These are phyloP conservation scores for Primulina huaijiensis DNA, from an alignment of 257 asterid species.

Conservation along the genomic window DNA sequence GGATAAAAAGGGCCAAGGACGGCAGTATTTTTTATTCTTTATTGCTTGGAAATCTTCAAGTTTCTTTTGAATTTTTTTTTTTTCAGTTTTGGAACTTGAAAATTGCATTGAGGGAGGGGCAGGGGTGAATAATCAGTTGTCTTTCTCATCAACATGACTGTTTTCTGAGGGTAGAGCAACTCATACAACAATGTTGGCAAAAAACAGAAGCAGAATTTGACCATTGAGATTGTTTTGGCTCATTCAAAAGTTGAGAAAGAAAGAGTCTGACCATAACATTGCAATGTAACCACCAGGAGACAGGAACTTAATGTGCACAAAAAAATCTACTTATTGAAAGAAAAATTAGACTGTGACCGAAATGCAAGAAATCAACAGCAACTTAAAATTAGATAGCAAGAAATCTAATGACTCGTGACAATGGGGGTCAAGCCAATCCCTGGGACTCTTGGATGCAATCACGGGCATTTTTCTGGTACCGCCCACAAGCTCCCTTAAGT, in stretches of 20 bases:
- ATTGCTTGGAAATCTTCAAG: too few species aligned
- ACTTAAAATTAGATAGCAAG: not conserved
- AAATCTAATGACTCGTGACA: slow-evolving; percentile 56
- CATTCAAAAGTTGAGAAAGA: not conserved
- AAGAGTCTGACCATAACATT: not conserved
- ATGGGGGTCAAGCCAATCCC: slow-evolving; percentile 94
- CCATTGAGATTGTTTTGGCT: not conserved
- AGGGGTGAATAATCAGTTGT: too few species aligned
- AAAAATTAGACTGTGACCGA: not conserved
- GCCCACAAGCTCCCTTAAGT: slow-evolving; percentile 81
- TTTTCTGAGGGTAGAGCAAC: too few species aligned
- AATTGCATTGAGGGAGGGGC: too few species aligned
- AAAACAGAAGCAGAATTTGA: too few species aligned
- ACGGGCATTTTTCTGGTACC: slow-evolving; percentile 43
- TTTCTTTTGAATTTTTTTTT: too few species aligned
- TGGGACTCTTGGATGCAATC: slow-evolving; percentile 40
- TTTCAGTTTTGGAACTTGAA: too few species aligned
- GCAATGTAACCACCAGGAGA: too few species aligned
- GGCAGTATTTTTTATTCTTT: too few species aligned
- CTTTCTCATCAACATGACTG: too few species aligned
- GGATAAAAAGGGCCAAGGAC: too few species aligned
- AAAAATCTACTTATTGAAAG: not conserved
- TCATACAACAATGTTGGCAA: too few species aligned
- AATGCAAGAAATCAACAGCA: not conserved
- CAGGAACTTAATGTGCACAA: not conserved